Evolutionary conservation across 2,329 filamentous ascomycete species (phyloP).

Genomic region (Periconia digitata): DNA sequence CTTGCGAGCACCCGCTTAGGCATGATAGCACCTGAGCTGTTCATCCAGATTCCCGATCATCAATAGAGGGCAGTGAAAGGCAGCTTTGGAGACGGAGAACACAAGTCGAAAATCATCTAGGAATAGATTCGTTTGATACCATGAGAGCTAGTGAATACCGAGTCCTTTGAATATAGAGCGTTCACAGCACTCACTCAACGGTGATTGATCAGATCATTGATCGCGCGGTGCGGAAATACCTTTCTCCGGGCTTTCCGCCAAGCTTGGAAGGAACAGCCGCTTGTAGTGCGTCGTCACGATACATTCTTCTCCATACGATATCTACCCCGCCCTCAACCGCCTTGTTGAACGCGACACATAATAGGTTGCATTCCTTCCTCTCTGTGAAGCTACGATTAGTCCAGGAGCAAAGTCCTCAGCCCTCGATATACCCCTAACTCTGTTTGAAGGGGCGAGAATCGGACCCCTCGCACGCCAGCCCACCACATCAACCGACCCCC

Average conservation of each 20-base stretch:
- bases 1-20: too few species aligned
- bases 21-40: too few species aligned
- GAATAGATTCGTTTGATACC: too few species aligned
- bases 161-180: too few species aligned
- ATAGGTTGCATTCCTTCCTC: slow-evolving; percentile 2
- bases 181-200: too few species aligned
- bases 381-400: slow-evolving; percentile 3
- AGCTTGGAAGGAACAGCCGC: not conserved
- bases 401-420: slow-evolving; percentile 10
- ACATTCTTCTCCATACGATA: slow-evolving; percentile 17
- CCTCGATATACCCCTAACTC: slow-evolving; percentile 40
- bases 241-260: slow-evolving; percentile 1
- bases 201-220: too few species aligned
- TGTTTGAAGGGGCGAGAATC: slow-evolving; percentile 39
- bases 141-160: too few species aligned
- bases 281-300: not conserved
- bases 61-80: too few species aligned
- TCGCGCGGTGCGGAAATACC: not conserved
- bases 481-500: slow-evolving; percentile 29
- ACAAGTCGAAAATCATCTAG: too few species aligned
- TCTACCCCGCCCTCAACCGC: slow-evolving; percentile 19
- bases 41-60: too few species aligned
- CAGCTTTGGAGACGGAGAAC: too few species aligned
- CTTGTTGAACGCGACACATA: slow-evolving; percentile 14
- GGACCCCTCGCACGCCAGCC: slow-evolving; percentile 31